Conservation (phyloP, 208 protist genomes). For the Trypanosoma grayi region DNA sequence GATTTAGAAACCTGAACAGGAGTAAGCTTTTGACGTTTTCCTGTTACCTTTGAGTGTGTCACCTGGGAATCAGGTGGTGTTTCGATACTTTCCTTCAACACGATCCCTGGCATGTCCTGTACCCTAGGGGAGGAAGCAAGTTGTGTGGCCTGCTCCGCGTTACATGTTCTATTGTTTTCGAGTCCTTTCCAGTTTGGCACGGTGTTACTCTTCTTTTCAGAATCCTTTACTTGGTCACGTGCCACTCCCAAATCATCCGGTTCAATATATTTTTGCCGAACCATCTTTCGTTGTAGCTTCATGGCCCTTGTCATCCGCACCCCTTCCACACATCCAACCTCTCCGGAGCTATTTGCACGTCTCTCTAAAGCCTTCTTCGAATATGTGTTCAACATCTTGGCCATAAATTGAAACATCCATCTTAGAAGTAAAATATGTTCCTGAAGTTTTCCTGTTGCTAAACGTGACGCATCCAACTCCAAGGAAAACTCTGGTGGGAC, state of each 20-base stretch:
- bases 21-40: background rate
- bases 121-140: background rate
- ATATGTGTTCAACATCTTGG: conserved; percentile 64
- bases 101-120: background rate
- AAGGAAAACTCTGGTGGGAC: conserved; percentile 46
- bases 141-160: background rate
- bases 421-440: conserved; percentile 77
- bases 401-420: conserved; percentile 79
- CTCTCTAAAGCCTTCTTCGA: conserved; percentile 50
- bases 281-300: conserved; percentile 24
- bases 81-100: background rate
- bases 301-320: conserved; percentile 26
- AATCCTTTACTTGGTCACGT: background rate
- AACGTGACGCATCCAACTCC: conserved; percentile 52
- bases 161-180: background rate
- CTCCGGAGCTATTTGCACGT: conserved; percentile 1
- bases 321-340: conserved; percentile 19
- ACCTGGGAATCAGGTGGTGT: background rate
- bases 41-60: background rate
- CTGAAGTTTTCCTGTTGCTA: conserved; percentile 74
- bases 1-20: background rate
- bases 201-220: background rate
- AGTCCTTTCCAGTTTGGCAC: background rate
- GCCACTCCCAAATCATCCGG: background rate
- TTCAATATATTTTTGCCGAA: conserved; percentile 13